Evolutionary conservation across 805 yeast genomes (phyloP).

Genomic region (Saccharomyces paradoxus): DNA sequence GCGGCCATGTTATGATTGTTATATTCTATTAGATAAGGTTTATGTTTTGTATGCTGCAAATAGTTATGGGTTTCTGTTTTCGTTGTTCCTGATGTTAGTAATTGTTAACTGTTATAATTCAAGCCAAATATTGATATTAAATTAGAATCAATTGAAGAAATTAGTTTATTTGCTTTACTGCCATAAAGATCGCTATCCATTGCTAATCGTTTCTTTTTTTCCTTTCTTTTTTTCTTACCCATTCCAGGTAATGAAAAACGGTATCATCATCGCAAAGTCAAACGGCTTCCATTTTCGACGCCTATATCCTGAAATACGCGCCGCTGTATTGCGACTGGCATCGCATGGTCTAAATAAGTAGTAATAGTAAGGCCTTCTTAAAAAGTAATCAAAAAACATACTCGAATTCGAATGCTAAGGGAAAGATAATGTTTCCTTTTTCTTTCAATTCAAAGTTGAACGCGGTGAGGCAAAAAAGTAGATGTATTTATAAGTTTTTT

Average conservation of each 20-base stretch:
- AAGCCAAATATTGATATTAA: not conserved
- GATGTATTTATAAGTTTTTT: not conserved
- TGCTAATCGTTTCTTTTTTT: not conserved
- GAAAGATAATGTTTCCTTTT: not conserved
- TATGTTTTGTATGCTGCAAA: not conserved
- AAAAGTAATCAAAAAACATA: not conserved
- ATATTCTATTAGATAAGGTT: not conserved
- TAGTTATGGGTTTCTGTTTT: not conserved
- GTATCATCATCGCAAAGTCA: not conserved
- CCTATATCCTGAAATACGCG: not conserved
- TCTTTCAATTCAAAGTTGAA: not conserved
- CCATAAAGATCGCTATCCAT: not conserved
- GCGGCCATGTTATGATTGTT: slow-evolving; percentile 27
- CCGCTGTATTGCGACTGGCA: not conserved
- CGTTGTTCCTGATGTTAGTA: not conserved
- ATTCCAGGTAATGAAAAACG: not conserved
- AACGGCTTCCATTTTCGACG: not conserved
- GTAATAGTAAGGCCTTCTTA: not conserved
- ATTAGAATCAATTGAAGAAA: not conserved
- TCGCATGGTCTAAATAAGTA: not conserved
- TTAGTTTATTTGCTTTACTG: not conserved
- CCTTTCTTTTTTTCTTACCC: not conserved
- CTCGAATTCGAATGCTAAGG: not conserved
- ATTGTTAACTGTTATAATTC: not conserved
- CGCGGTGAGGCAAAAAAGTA: not conserved